These are phyloP conservation scores for Pseudozyma tsukubaensis DNA, from an alignment of 1,284 basidiomycete species.

Conservation along the genomic window DNA sequence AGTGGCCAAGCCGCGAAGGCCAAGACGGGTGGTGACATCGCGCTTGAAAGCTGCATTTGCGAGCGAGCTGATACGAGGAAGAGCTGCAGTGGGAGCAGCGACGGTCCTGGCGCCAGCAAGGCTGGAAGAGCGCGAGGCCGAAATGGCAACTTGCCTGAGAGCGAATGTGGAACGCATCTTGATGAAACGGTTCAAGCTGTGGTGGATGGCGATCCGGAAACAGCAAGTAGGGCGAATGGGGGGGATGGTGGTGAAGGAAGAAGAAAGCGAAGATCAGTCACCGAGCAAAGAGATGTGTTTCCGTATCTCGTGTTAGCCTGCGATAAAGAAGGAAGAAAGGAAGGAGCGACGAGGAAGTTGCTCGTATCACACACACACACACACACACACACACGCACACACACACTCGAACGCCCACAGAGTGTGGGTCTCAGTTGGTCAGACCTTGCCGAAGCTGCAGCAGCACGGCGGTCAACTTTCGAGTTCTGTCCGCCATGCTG, in stretches of 20 bases:
- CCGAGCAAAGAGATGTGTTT: too few relatives aligned
- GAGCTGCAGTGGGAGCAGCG: conserved; percentile 13
- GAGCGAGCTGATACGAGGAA: conserved; percentile 20
- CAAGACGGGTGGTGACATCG: conserved; percentile 17
- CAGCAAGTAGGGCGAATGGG: background rate
- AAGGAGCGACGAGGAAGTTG: too few relatives aligned
- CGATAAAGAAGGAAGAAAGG: too few relatives aligned
- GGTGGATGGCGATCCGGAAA: background rate
- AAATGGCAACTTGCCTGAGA: conserved; percentile 42
- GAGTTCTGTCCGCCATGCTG: too few relatives aligned
- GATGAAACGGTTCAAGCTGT: background rate
- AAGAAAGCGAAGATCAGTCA: background rate
- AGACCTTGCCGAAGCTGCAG: too few relatives aligned
- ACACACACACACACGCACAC: too few relatives aligned
- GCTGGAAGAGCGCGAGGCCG: conserved; percentile 42
- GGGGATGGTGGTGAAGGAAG: conserved; percentile 5
- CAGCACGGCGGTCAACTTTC: too few relatives aligned
- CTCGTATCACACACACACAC: too few relatives aligned
- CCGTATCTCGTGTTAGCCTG: too few relatives aligned
- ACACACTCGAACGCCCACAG: too few relatives aligned
- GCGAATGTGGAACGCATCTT: conserved; percentile 46
- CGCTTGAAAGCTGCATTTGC: conserved; percentile 22
- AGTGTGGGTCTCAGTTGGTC: too few relatives aligned
- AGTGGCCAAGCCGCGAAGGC: conserved; percentile 23
- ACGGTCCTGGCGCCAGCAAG: conserved; percentile 18